Conservation (phyloP, 2,329 filamentous ascomycete species). For the Beauveria pseudobassiana region DNA sequence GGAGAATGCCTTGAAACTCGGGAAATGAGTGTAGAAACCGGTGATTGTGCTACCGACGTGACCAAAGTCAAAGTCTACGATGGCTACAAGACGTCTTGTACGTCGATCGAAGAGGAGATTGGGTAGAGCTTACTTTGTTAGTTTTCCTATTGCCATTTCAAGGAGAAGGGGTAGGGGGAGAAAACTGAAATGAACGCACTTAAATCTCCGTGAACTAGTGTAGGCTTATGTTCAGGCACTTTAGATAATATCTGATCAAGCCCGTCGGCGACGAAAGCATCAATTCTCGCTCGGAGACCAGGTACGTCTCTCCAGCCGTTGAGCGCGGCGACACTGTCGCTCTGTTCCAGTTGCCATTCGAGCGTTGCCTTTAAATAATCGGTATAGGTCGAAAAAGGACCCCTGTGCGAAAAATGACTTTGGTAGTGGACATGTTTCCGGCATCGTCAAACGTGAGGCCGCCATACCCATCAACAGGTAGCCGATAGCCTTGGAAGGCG, state of each 20-base stretch:
- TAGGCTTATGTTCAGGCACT: background rate
- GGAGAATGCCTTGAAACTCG: slow-evolving; percentile 1
- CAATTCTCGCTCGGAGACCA: slow-evolving; percentile 4
- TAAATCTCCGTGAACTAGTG: slow-evolving; percentile 8
- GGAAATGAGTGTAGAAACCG: background rate
- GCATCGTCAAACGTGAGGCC: slow-evolving; percentile 7
- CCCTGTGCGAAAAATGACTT: slow-evolving; percentile 1
- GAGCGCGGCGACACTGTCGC: background rate
- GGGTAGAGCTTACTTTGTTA: background rate
- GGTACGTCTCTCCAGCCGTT: background rate
- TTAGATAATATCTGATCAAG: background rate
- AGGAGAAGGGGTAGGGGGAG: background rate
- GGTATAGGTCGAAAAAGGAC: slow-evolving; percentile 1
- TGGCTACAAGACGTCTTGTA: background rate
- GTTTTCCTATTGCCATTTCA: background rate
- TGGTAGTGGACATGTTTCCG: background rate
- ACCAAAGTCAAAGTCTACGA: slow-evolving; percentile 7
- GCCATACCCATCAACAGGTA: slow-evolving; percentile 2
- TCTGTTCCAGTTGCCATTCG: slow-evolving; percentile 2
- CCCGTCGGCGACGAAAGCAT: background rate
- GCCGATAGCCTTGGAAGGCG: background rate
- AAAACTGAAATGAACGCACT: background rate
- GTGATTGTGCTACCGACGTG: background rate
- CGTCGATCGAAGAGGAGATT: background rate
- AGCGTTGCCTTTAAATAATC: slow-evolving; percentile 7